Percentiles rank a stretch among this genome's conserved stretches.
phyloP scores from a whole-genome alignment of 129 eudicot species.

The Flaveria robusta region DNA sequence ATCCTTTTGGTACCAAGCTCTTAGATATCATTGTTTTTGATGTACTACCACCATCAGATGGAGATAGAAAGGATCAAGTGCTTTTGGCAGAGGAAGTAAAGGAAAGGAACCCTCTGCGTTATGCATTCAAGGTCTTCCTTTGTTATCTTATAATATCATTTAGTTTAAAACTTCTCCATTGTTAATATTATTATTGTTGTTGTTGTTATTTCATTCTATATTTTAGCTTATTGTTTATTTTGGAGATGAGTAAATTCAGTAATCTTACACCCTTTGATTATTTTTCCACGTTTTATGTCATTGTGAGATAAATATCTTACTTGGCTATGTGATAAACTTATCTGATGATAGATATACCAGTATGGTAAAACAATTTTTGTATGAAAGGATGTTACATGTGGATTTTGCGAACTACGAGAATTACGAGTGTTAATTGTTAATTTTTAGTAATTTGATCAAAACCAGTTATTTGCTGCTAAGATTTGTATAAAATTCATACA shows the following conservation, averaged over 20 bases:
- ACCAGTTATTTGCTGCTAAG: not conserved
- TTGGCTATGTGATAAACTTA: not conserved
- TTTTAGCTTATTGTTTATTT: not conserved
- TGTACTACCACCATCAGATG: constrained; percentile 59
- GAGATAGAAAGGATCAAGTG: constrained; percentile 46
- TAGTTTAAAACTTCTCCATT: not conserved
- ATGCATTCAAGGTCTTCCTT: constrained; percentile 70
- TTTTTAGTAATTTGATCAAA: not conserved
- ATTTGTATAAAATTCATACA: not conserved
- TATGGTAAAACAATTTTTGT: not conserved
- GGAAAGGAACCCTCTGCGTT: constrained; percentile 76
- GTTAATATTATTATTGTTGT: not conserved
- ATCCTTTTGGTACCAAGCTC: constrained; percentile 66
- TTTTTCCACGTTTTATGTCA: constrained; percentile 7
- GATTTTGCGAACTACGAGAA: not conserved
- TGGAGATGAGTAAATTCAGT: not conserved
- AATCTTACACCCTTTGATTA: not conserved
- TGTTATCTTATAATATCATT: not conserved
- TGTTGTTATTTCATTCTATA: not conserved
- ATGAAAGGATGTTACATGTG: not conserved
- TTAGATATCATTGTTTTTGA: constrained; percentile 82
- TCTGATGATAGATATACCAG: not conserved
- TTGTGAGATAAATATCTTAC: not conserved
- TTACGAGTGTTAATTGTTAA: not conserved
- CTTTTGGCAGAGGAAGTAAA: constrained; percentile 67